A percentile compares a stretch with the other conserved stretches of the same genome.
These are phyloP conservation scores for Mortierella sp. DNA, from an alignment of 371 early-diverging fungal species.

Conservation along the genomic window DNA sequence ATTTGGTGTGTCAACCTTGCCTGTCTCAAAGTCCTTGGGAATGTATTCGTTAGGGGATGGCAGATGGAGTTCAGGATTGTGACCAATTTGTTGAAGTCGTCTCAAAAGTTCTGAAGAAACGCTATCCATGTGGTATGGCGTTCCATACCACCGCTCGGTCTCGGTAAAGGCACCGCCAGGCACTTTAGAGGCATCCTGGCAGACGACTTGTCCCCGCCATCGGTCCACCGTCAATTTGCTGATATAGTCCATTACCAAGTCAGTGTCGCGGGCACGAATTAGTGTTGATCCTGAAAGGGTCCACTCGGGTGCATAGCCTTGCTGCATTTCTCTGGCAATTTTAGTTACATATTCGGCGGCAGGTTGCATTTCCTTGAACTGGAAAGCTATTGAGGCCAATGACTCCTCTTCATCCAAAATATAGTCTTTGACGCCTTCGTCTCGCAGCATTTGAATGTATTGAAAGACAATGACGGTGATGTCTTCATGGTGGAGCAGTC, in stretches of 20 bases:
- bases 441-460: conserved; percentile 84
- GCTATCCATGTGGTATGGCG: conserved; percentile 77
- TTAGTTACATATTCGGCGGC: conserved; percentile 66
- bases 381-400: conserved; percentile 76
- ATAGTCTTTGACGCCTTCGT: conserved; percentile 78
- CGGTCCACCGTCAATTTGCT: conserved; percentile 74
- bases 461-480: conserved; percentile 85
- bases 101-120: conserved; percentile 65
- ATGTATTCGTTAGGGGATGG: conserved; percentile 87
- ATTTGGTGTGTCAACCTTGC: conserved; percentile 43
- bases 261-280: conserved; percentile 67
- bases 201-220: conserved; percentile 25
- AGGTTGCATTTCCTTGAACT: conserved; percentile 84
- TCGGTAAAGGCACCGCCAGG: conserved; percentile 60
- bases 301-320: conserved; percentile 70
- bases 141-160: conserved; percentile 84
- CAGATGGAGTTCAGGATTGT: conserved; percentile 72
- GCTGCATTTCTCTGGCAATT: conserved; percentile 66
- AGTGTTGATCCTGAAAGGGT: conserved; percentile 78
- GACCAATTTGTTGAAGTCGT: conserved; percentile 59
- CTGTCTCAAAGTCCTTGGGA: conserved; percentile 74
- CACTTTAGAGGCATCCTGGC: conserved; percentile 28
- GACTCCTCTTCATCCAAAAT: conserved; percentile 80
- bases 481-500: conserved; percentile 78
- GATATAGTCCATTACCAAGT: conserved; percentile 65